phyloP scores from a whole-genome alignment of 108 stramenopile species.

The Skeletonema costatum region DNA sequence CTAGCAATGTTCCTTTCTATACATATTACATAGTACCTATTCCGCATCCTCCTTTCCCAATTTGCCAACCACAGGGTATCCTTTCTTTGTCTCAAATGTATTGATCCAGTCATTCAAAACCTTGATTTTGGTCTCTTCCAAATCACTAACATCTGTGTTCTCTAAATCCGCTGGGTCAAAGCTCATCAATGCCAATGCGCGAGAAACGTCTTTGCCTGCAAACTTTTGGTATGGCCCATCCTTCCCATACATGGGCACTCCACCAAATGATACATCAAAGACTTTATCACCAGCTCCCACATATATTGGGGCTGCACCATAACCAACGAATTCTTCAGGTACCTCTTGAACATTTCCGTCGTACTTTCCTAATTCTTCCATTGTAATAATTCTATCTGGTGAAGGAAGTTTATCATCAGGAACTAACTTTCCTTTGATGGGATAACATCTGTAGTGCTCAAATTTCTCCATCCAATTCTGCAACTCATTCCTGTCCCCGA shows the following conservation, averaged over 20 bases:
- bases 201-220: conserved; percentile 93
- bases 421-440: conserved; percentile 86
- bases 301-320: conserved; percentile 83
- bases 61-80: conserved; percentile 93
- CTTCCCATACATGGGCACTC: conserved; percentile 83
- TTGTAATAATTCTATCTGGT: conserved; percentile 63
- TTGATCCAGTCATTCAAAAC: conserved; percentile 94
- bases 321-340: conserved; percentile 49
- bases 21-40: not conserved
- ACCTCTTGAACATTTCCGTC: conserved; percentile 54
- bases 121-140: conserved; percentile 83
- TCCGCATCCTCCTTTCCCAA: conserved; percentile 31
- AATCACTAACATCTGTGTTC: conserved; percentile 74
- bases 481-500: conserved; percentile 81
- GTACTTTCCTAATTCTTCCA: conserved; percentile 68
- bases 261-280: conserved; percentile 96
- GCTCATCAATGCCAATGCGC: conserved; percentile 97
- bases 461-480: conserved; percentile 94
- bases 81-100: conserved; percentile 87
- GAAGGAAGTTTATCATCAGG: conserved; percentile 61
- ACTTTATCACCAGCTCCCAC: conserved; percentile 83
- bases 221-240: conserved; percentile 90
- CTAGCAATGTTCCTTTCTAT: not conserved
- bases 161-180: conserved; percentile 90
- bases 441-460: conserved; percentile 89